A percentile compares a stretch with the other conserved stretches of the same genome.
Evolutionary conservation across 257 asterid species (phyloP).

Genomic region (Thymus quinquecostatus): DNA sequence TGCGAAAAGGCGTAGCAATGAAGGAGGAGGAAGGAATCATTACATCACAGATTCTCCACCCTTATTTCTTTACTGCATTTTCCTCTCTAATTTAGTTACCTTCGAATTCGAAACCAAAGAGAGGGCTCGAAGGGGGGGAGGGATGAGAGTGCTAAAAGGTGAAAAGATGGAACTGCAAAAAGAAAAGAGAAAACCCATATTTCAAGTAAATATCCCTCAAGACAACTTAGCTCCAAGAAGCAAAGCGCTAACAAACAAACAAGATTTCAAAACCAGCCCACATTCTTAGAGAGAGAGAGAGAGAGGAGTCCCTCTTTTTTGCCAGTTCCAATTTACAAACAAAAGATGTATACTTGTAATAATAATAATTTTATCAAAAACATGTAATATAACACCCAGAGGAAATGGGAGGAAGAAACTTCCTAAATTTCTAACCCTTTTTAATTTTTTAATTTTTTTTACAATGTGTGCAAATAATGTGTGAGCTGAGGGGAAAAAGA

Average conservation of each 20-base stretch:
- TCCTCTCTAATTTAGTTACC: slow-evolving; percentile 1
- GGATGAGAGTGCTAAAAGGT: not conserved
- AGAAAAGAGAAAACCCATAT: slow-evolving; percentile 15
- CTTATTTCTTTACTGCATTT: slow-evolving; percentile 24
- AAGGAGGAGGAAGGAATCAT: slow-evolving; percentile 54
- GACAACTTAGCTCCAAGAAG: slow-evolving; percentile 18
- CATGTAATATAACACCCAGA: not conserved
- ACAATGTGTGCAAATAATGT: no score
- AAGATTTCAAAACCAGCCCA: slow-evolving; percentile 12
- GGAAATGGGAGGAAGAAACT: not conserved
- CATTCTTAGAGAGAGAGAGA: not conserved
- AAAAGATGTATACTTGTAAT: not conserved
- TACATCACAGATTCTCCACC: slow-evolving; percentile 42
- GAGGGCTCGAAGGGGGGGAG: slow-evolving; percentile 12
- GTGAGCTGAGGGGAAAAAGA: no score
- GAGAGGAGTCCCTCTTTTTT: not conserved
- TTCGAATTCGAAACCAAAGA: not conserved
- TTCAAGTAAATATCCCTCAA: slow-evolving; percentile 19
- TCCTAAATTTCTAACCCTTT: no score
- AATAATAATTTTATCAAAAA: not conserved
- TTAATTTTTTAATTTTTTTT: no score
- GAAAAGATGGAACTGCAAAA: slow-evolving; percentile 7
- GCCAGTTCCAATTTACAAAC: not conserved
- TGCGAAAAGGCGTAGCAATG: slow-evolving; percentile 44
- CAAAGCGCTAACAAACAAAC: slow-evolving; percentile 25